A percentile compares a stretch with the other conserved stretches of the same genome.
Evolutionary conservation across 164 flowering plant species (phyloP).

Genomic region (Chimonanthus praecox): DNA sequence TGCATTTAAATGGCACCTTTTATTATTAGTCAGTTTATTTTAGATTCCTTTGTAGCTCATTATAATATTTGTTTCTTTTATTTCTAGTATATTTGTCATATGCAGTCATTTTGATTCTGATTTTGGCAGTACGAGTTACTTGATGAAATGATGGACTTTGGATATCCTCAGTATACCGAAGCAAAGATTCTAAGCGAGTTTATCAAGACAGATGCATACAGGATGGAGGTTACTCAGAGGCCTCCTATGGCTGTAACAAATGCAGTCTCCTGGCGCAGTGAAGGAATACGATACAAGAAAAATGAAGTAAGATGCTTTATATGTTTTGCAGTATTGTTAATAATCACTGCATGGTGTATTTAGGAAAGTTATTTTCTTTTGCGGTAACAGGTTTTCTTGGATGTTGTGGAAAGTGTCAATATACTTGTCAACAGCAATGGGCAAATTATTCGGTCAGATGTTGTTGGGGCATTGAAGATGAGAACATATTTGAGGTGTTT

Average conservation of each 20-base stretch:
- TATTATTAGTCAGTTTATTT: too few relatives aligned
- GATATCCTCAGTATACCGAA: conserved; percentile 97
- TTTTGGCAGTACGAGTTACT: conserved; percentile 85
- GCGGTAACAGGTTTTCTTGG: conserved; percentile 73
- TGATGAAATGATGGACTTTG: conserved; percentile 99
- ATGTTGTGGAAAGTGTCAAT: conserved; percentile 97
- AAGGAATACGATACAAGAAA: conserved; percentile 95
- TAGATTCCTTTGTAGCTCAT: too few relatives aligned
- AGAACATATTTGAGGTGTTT: conserved; percentile 88
- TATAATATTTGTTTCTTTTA: too few relatives aligned
- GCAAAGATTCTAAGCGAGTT: conserved; percentile 97
- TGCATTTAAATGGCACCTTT: too few relatives aligned
- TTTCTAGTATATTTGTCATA: too few relatives aligned
- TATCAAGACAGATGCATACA: conserved; percentile 98
- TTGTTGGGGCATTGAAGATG: conserved; percentile 98
- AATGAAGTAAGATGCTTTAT: conserved; percentile 58
- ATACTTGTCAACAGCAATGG: conserved; percentile 98
- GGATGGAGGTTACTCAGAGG: conserved; percentile 94
- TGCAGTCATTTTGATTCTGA: background rate
- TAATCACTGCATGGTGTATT: background rate
- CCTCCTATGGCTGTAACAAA: conserved; percentile 99
- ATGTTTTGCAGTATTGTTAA: background rate
- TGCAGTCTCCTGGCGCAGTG: conserved; percentile 99
- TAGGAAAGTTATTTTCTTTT: conserved; percentile 7
- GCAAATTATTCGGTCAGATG: conserved; percentile 92